Percentiles rank a stretch among this genome's conserved stretches.
Conservation (phyloP, 2,329 filamentous ascomycete genomes). For the Ophiocordyceps polyrhachis-furcata region DNA sequence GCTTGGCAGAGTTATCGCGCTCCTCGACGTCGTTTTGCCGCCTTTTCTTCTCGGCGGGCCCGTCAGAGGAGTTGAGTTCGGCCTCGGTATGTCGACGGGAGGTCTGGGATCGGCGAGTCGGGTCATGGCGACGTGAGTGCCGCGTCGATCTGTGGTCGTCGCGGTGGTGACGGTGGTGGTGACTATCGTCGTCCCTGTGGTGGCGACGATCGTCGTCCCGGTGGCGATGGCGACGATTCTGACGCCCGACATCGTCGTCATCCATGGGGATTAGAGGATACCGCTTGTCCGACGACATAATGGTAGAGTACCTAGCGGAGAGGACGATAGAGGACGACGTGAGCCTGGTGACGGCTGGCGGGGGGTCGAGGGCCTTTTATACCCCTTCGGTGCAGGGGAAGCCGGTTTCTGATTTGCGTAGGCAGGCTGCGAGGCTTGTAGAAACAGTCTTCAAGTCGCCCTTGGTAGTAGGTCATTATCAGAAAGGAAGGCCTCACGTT, state of each 20-base stretch:
- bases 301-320: too few species aligned
- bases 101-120: slow-evolving; percentile 16
- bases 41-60: slow-evolving; percentile 36
- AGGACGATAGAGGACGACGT: too few species aligned
- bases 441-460: too few species aligned
- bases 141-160: slow-evolving; percentile 13
- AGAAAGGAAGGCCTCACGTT: too few species aligned
- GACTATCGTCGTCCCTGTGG: too few species aligned
- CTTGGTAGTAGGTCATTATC: too few species aligned
- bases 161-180: slow-evolving; percentile 14
- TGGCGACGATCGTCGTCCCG: slow-evolving; percentile 22
- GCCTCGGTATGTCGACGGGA: slow-evolving; percentile 21
- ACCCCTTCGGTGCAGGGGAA: too few species aligned
- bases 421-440: too few species aligned
- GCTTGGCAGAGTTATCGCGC: slow-evolving; percentile 61
- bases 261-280: slow-evolving; percentile 53
- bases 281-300: slow-evolving; percentile 42
- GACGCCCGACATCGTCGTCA: slow-evolving; percentile 38
- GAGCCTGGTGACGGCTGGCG: too few species aligned
- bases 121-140: slow-evolving; percentile 11
- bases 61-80: slow-evolving; percentile 48
- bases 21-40: slow-evolving; percentile 52
- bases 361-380: too few species aligned
- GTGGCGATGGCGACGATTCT: slow-evolving; percentile 19
- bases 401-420: too few species aligned